Conservation (phyloP, 1,139 yeast species). For the Yamadazyma atlantica region DNA sequence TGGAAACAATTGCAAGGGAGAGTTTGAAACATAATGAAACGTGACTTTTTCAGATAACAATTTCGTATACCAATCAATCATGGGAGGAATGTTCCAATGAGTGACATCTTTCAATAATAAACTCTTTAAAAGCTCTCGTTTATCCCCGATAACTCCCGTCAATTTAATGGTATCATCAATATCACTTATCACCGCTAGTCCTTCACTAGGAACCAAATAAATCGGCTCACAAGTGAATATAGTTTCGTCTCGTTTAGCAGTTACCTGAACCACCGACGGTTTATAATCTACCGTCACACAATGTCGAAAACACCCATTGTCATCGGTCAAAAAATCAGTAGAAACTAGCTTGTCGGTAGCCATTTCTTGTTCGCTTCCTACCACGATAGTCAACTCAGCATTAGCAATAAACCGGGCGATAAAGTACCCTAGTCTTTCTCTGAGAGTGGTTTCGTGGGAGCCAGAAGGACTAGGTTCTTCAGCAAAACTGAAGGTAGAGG, state of each 20-base stretch:
- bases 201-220: slow-evolving; percentile 41
- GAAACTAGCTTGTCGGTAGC: slow-evolving; percentile 21
- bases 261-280: slow-evolving; percentile 52
- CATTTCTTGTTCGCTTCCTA: slow-evolving; percentile 44
- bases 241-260: slow-evolving; percentile 42
- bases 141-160: slow-evolving; percentile 89
- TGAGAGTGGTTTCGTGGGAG: slow-evolving; percentile 39
- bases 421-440: slow-evolving; percentile 58
- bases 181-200: slow-evolving; percentile 82
- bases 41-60: slow-evolving; percentile 44
- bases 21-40: slow-evolving; percentile 90
- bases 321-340: slow-evolving; percentile 47
- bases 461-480: neutral
- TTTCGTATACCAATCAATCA: slow-evolving; percentile 65
- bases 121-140: slow-evolving; percentile 75
- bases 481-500: neutral
- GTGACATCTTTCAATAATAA: slow-evolving; percentile 65
- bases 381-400: slow-evolving; percentile 48
- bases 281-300: slow-evolving; percentile 50
- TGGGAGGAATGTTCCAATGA: slow-evolving; percentile 70
- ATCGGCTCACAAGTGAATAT: slow-evolving; percentile 48
- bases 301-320: slow-evolving; percentile 56
- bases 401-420: slow-evolving; percentile 58
- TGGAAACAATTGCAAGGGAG: slow-evolving; percentile 87
- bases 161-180: slow-evolving; percentile 91